Conservation (phyloP, 2,329 filamentous ascomycete genomes). For the Pleomassaria siparia region DNA sequence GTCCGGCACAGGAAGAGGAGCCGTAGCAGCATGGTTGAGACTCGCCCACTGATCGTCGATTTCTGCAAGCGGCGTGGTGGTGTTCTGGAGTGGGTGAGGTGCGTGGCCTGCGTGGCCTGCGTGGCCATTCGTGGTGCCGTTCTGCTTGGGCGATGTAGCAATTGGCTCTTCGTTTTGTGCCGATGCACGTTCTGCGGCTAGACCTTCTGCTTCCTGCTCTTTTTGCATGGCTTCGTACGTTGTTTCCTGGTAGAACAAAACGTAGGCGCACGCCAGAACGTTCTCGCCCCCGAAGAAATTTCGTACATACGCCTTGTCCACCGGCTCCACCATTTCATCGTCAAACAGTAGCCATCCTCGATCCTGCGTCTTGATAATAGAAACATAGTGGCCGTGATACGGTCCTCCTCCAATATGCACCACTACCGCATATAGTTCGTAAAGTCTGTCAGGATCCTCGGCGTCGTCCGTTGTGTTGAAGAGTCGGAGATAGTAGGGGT, state of each 20-base stretch:
- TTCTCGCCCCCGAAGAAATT: constrained; percentile 92
- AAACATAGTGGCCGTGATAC: constrained; percentile 96
- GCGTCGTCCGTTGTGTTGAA: constrained; percentile 98
- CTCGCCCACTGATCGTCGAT: constrained; percentile 55
- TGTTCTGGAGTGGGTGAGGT: constrained; percentile 29
- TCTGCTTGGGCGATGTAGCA: constrained; percentile 56
- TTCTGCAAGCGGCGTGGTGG: constrained; percentile 46
- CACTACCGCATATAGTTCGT: constrained; percentile 95
- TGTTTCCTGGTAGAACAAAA: constrained; percentile 96
- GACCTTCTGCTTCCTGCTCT: constrained; percentile 81
- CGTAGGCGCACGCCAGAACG: constrained; percentile 90
- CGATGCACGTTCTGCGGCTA: constrained; percentile 41
- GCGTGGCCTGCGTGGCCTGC: constrained; percentile 23
- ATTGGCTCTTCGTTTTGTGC: constrained; percentile 58
- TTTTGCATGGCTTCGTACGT: constrained; percentile 67
- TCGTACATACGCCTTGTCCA: constrained; percentile 92
- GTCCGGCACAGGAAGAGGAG: constrained; percentile 48
- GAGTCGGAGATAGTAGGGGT: constrained; percentile 92
- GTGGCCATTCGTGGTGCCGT: constrained; percentile 42
- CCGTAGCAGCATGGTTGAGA: constrained; percentile 68
- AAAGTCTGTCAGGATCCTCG: constrained; percentile 87
- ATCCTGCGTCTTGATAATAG: constrained; percentile 96
- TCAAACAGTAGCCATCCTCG: constrained; percentile 96
- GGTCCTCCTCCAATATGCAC: constrained; percentile 96
- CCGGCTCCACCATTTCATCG: constrained; percentile 97